Base-by-base conservation (phyloP, 2,329 filamentous ascomycete genomes). In the Zopfia rhizophila region DNA sequence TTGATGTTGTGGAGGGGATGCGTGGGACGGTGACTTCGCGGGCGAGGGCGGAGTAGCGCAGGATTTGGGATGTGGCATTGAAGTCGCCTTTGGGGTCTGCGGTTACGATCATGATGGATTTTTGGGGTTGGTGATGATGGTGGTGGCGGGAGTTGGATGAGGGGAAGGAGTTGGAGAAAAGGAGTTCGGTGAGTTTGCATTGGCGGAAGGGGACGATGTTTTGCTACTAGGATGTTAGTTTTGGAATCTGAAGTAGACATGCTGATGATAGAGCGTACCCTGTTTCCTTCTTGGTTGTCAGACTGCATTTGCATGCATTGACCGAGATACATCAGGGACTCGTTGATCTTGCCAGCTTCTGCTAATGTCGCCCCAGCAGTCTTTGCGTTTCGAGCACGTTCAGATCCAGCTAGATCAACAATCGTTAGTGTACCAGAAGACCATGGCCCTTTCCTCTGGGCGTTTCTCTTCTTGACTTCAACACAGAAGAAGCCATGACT, bases 301-400 rank as follows among this genome's bases (percentile, higher is more conserved):
- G 88, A 92, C 69, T 97, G 93, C 81, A 96, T 93, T 68, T 97
- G 93, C 60, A 99, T 82, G 68, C 94, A 99, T 66, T 97, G 94
- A 0, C 94, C 94, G 1, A 99, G 82, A 68, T 97, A 97, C 94
- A 99, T 99, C 66, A 99, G 77, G 65, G 90, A 96, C 72, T 97
- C 92, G 65, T 99, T 99, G 69, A 99, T 99, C 75, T 97, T 97
- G 40, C 94, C 94, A 24, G 93, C 94, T 75, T 99, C 94, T 0
- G 89, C 93, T 11, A 99, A 82, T 0, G 93, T 97, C 3, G 91
- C 87, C 10, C 94, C 94, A 0, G 91, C 89, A 0, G 94, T 97
- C 78, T 97, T 97, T 18, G 94, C 92, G 54, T 94, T 91, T 49
- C 92, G 83, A 12, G 93, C 93, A 49, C 94, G 86, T 73, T 99